Conservation (phyloP, 2,329 filamentous ascomycete species). For the Diplodia seriata region DNA sequence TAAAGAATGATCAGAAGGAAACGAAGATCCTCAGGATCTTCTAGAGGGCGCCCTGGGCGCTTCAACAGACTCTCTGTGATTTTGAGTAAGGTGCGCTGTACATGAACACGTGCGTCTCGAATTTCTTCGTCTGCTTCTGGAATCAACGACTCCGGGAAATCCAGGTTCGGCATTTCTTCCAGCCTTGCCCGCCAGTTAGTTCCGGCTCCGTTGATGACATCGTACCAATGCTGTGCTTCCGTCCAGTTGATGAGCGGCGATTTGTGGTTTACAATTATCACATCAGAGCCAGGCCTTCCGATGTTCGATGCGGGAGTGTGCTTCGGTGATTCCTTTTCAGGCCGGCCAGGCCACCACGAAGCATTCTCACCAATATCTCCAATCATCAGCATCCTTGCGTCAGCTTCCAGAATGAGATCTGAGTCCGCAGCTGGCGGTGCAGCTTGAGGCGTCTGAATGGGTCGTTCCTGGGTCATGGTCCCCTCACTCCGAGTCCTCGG, state of each 20-base stretch:
- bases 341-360: constrained; percentile 76
- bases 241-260: constrained; percentile 78
- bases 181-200: constrained; percentile 69
- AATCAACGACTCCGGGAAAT: constrained; percentile 50
- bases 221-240: constrained; percentile 76
- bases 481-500: constrained; percentile 55
- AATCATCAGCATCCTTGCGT: constrained; percentile 75
- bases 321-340: constrained; percentile 24
- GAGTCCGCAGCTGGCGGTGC: background rate
- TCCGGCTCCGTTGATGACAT: constrained; percentile 70
- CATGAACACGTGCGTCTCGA: constrained; percentile 69
- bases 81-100: constrained; percentile 75
- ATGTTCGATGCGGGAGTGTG: background rate
- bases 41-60: constrained; percentile 74
- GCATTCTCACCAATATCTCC: constrained; percentile 83
- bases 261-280: constrained; percentile 59
- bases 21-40: constrained; percentile 72
- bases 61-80: constrained; percentile 80
- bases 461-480: constrained; percentile 38
- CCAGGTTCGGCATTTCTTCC: constrained; percentile 51
- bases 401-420: constrained; percentile 45
- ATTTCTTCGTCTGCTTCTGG: constrained; percentile 60
- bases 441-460: background rate
- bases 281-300: constrained; percentile 15
- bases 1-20: constrained; percentile 80